Conservation (phyloP, 2,329 filamentous ascomycete species). For the Apiospora pterosperma region DNA sequence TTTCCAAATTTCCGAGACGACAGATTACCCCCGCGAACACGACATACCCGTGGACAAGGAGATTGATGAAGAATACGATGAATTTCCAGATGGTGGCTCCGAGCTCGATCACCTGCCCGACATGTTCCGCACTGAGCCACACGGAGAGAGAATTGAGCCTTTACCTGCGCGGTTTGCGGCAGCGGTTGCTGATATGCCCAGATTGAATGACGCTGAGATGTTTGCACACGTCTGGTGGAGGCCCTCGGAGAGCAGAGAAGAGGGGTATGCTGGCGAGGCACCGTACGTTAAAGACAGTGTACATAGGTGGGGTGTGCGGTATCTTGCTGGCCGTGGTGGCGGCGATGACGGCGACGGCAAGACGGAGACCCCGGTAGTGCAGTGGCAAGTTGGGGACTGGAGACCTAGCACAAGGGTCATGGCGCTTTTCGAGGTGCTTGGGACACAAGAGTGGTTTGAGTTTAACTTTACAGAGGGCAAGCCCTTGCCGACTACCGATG, state of each 20-base stretch:
- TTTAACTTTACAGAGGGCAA: constrained; percentile 9
- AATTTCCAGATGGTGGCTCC: constrained; percentile 8
- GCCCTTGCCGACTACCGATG: background rate
- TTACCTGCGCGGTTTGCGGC: constrained; percentile 18
- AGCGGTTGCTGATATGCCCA: constrained; percentile 18
- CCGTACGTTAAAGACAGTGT: background rate
- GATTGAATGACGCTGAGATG: constrained; percentile 19
- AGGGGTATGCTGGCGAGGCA: constrained; percentile 4
- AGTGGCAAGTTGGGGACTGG: constrained; percentile 22
- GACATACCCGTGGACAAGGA: constrained; percentile 13
- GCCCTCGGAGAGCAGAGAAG: constrained; percentile 14
- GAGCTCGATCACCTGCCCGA: constrained; percentile 10
- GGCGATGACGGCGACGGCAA: constrained; percentile 6
- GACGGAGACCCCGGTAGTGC: constrained; percentile 8
- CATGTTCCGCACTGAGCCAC: constrained; percentile 19
- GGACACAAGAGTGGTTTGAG: constrained; percentile 18
- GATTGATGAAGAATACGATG: constrained; percentile 7
- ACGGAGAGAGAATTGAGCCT: constrained; percentile 16
- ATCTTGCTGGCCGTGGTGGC: constrained; percentile 10
- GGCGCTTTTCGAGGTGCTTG: constrained; percentile 16
- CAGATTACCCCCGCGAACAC: constrained; percentile 17
- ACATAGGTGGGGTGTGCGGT: constrained; percentile 19
- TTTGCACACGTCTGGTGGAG: constrained; percentile 18
- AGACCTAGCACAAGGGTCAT: constrained; percentile 17
- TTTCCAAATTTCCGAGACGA: constrained; percentile 14